Evolutionary conservation across 1,139 yeast species (phyloP).

Genomic region (Pneumocystis carinii): DNA sequence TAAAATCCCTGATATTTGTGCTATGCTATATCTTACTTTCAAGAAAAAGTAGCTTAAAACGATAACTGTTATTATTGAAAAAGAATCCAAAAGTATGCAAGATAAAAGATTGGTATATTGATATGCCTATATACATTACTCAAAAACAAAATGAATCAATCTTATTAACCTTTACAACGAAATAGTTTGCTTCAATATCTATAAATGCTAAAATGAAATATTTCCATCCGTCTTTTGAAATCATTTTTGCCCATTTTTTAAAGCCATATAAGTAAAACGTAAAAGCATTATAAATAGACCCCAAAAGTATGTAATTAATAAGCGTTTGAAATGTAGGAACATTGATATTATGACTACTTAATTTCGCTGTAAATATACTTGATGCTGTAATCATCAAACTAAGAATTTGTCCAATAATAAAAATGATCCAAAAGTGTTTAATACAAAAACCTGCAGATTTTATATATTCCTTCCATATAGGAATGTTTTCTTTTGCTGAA

Average conservation of each 20-base stretch:
- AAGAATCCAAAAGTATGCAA: conserved; percentile 31
- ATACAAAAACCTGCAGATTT: conserved; percentile 17
- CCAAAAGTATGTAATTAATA: conserved; percentile 28
- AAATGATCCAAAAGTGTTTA: conserved; percentile 28
- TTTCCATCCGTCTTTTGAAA: conserved; percentile 29
- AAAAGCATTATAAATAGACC: conserved; percentile 27
- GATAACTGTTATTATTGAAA: conserved; percentile 33
- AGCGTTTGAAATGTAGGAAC: conserved; percentile 33
- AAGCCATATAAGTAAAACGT: conserved; percentile 28
- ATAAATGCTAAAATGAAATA: conserved; percentile 30
- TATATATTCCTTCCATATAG: neutral
- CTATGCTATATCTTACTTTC: conserved; percentile 33
- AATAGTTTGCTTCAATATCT: conserved; percentile 28
- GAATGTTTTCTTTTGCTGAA: neutral
- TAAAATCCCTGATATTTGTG: conserved; percentile 29
- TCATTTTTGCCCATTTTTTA: conserved; percentile 22
- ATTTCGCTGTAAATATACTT: conserved; percentile 29
- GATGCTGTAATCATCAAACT: conserved; percentile 30
- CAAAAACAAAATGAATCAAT: neutral
- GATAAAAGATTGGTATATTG: conserved; percentile 30
- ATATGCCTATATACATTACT: conserved; percentile 24
- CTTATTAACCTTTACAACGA: neutral
- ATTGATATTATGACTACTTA: conserved; percentile 26
- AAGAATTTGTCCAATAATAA: conserved; percentile 30
- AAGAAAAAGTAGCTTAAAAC: conserved; percentile 28